Evolutionary conservation across 257 asterid species (phyloP), one percentile per base, ranked within the genome.

Genomic region (Lycium barbarum): DNA sequence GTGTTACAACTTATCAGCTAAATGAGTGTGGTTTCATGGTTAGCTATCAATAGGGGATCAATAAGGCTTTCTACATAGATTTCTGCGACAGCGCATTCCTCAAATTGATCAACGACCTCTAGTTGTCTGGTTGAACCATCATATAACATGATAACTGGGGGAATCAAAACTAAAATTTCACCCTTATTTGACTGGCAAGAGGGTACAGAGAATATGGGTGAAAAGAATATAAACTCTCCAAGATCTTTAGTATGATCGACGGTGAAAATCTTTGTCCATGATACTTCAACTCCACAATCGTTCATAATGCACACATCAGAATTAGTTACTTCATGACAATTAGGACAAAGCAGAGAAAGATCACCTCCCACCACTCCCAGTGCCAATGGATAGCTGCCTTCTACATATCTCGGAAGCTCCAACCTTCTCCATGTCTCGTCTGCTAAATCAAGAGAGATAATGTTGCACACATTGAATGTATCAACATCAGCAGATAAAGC

Each of bases 151-250:
- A 73, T 45, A n/a, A 45, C 1, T 0, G n/a, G 38, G 6, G 58
- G 40, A 10, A 45, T 38, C 0, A 45, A 45, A n/a, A 73, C n/a
- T 20, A 73, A 73, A 73, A 12, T 11, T 73, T 9, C 59, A 20
- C 35, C 80, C 58, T 72, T 72, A n/a, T 45, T 45, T 6, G n/a
- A n/a, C 10, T 5, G n/a, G 80, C 35, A 45, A 5, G 1, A 45
- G 20, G 40, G 80, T n/a, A 5, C 0, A 1, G 80, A 45, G 10
- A 73, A 45, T 10, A 73, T 5, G 38, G 80, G 0, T 20, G 61
- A 11, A 73, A 73, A 73, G 1, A 73, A 73, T 20, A 73, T 73
- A 2, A 47, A 73, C 12, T 73, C 81, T 6, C 81, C 81, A 47
- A 47, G 59, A 15, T 6, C 59, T 20, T 51, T 22, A 73, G 36